These are phyloP conservation scores for Pestalotiopsis sp. DNA, from an alignment of 2,329 filamentous ascomycete species.

Conservation along the genomic window DNA sequence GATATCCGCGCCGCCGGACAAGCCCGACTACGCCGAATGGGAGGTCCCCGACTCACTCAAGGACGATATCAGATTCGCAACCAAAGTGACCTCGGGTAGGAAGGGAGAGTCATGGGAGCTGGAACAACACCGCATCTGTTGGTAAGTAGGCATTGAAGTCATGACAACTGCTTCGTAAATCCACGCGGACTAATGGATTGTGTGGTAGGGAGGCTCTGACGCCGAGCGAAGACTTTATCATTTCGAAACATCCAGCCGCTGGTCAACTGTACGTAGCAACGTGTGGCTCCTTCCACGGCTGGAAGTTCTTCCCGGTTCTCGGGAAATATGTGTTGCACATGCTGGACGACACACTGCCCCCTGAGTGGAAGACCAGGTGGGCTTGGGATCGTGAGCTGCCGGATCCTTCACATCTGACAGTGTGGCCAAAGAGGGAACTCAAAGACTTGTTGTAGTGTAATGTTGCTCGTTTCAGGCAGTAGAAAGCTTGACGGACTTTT, in stretches of 20 bases:
- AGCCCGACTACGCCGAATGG: constrained; percentile 65
- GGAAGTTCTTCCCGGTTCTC: constrained; percentile 68
- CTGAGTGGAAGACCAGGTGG: constrained; percentile 50
- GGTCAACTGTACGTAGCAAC: constrained; percentile 63
- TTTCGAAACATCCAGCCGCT: constrained; percentile 56
- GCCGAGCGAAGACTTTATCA: constrained; percentile 62
- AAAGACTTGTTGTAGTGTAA: constrained; percentile 43
- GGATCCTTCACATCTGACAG: constrained; percentile 51
- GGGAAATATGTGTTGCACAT: constrained; percentile 64
- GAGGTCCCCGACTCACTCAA: constrained; percentile 57
- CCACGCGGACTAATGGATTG: background rate
- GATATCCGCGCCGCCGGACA: constrained; percentile 58
- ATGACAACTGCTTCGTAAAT: no score
- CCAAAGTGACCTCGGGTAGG: constrained; percentile 61
- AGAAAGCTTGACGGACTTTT: no score
- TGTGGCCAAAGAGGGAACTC: constrained; percentile 62
- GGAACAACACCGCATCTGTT: constrained; percentile 67
- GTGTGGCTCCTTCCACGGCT: constrained; percentile 68
- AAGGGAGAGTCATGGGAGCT: constrained; percentile 58
- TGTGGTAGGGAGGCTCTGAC: constrained; percentile 64
- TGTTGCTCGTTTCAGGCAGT: no score
- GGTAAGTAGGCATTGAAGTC: constrained; percentile 45
- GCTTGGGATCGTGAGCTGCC: constrained; percentile 63
- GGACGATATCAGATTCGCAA: constrained; percentile 60
- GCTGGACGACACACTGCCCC: constrained; percentile 48